phyloP scores from a whole-genome alignment of 2,329 filamentous ascomycete species.

The Rutstroemia sp. region DNA sequence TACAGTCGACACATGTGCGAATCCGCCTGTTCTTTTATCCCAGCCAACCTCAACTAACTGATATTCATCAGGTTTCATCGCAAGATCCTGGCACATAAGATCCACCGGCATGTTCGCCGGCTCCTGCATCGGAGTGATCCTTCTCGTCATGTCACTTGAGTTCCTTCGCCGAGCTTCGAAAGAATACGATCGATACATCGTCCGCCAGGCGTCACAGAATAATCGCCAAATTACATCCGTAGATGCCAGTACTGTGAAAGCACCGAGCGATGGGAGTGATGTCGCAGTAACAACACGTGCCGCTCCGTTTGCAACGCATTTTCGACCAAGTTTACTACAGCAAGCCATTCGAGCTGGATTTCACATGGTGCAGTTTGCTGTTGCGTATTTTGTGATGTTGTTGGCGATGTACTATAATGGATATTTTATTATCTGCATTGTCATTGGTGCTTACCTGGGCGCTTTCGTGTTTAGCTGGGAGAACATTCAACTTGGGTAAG shows the following conservation, averaged over 20 bases:
- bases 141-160: slow-evolving; percentile 68
- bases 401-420: slow-evolving; percentile 57
- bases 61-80: slow-evolving; percentile 47
- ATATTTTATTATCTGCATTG: slow-evolving; percentile 75
- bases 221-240: neutral
- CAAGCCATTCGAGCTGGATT: slow-evolving; percentile 60
- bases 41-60: neutral
- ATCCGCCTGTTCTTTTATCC: neutral
- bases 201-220: slow-evolving; percentile 40
- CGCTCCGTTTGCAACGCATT: slow-evolving; percentile 15
- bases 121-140: slow-evolving; percentile 69
- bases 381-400: slow-evolving; percentile 76
- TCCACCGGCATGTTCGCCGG: slow-evolving; percentile 68
- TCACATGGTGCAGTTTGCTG: slow-evolving; percentile 63
- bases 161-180: slow-evolving; percentile 61
- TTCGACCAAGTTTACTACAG: slow-evolving; percentile 54
- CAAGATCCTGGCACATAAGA: slow-evolving; percentile 60
- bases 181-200: slow-evolving; percentile 64
- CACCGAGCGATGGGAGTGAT: neutral
- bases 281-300: slow-evolving; percentile 12
- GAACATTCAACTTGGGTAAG: slow-evolving; percentile 31
- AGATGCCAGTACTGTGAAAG: neutral
- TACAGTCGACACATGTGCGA: slow-evolving; percentile 54
- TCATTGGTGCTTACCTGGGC: slow-evolving; percentile 68
- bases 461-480: slow-evolving; percentile 71